Conservation (phyloP, 176 grass and related monocot species). For the Canna indica region DNA sequence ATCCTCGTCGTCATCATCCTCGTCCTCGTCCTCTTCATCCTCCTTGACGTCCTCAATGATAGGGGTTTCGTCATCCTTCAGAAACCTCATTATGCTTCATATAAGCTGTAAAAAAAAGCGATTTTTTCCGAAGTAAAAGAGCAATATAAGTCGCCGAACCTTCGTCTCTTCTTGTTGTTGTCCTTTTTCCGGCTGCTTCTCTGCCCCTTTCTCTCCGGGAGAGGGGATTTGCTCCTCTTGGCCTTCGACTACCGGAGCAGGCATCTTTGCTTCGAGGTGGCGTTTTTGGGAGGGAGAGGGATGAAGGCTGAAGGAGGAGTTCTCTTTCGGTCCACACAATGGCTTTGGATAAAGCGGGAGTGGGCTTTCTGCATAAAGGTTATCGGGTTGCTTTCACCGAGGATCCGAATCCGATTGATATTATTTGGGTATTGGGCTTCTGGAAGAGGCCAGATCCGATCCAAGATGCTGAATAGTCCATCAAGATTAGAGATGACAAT, state of each 20-base stretch:
- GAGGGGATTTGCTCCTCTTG: neutral
- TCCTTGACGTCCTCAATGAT: neutral
- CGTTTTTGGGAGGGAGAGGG: no score
- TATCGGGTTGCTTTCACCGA: no score
- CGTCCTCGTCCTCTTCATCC: neutral
- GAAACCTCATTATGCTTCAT: neutral
- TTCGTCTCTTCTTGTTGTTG: neutral
- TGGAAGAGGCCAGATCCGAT: no score
- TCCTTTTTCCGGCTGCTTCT: neutral
- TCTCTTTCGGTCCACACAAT: no score
- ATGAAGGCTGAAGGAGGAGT: neutral
- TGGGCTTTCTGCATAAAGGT: no score
- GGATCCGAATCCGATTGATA: no score
- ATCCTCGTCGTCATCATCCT: neutral
- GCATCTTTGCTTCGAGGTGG: no score
- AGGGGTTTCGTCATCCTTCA: neutral
- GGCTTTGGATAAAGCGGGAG: no score
- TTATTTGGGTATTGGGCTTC: no score
- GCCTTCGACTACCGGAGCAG: no score
- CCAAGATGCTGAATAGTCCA: no score
- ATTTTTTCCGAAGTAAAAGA: neutral
- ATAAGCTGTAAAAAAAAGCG: neutral
- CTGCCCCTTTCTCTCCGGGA: neutral
- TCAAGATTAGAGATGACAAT: no score
- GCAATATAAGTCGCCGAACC: neutral